Conservation (phyloP, 2,329 filamentous ascomycete species). For the Massarina eburnea region DNA sequence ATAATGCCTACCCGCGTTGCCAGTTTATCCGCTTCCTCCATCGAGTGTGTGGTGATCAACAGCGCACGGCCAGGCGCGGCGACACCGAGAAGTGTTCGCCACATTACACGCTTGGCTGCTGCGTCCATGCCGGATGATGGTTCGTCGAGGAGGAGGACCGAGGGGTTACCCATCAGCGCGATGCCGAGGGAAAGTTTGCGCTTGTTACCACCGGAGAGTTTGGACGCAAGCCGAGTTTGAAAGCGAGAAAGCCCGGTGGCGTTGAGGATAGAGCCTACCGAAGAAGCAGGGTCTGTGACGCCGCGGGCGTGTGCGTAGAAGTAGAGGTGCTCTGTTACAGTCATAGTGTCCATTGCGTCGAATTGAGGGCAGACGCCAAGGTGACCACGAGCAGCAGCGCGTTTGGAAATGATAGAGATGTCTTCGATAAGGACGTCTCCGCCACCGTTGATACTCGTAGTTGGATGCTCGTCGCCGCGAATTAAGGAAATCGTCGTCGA, state of each 20-base stretch:
- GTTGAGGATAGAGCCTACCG: slow-evolving; percentile 74
- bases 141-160: slow-evolving; percentile 85
- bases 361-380: slow-evolving; percentile 86
- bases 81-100: slow-evolving; percentile 76
- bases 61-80: slow-evolving; percentile 73
- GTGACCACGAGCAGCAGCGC: slow-evolving; percentile 71
- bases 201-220: slow-evolving; percentile 88
- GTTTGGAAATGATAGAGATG: slow-evolving; percentile 70
- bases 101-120: slow-evolving; percentile 89
- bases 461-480: slow-evolving; percentile 81
- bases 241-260: slow-evolving; percentile 78
- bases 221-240: slow-evolving; percentile 71
- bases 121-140: slow-evolving; percentile 88
- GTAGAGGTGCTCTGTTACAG: slow-evolving; percentile 78
- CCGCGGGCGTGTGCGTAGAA: slow-evolving; percentile 89
- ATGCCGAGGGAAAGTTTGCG: slow-evolving; percentile 89
- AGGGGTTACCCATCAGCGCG: slow-evolving; percentile 88
- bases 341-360: slow-evolving; percentile 84
- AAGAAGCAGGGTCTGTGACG: slow-evolving; percentile 72
- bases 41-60: slow-evolving; percentile 86
- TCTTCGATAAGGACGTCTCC: slow-evolving; percentile 82
- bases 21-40: slow-evolving; percentile 93
- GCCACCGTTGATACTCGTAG: slow-evolving; percentile 55
- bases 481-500: slow-evolving; percentile 87
- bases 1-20: slow-evolving; percentile 84